Percentiles rank a stretch among this genome's conserved stretches.
phyloP scores from a whole-genome alignment of 495 filamentous ascomycete species.

The Neohortaea acidophila region DNA sequence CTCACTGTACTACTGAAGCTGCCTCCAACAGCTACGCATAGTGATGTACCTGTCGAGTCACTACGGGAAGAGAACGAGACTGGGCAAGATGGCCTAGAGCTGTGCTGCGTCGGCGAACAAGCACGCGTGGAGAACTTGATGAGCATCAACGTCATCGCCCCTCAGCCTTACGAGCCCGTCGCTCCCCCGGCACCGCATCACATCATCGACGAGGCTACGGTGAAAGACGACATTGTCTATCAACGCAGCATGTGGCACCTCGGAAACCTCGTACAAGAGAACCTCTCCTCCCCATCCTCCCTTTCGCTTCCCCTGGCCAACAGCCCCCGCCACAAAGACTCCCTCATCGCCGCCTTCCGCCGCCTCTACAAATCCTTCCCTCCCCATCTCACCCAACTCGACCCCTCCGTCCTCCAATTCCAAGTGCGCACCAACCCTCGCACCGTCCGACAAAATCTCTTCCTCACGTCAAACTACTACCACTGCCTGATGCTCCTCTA shows the following conservation, averaged over 20 bases:
- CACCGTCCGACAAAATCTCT: conserved; percentile 49
- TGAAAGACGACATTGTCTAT: conserved; percentile 42
- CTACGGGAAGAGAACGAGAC: conserved; percentile 30
- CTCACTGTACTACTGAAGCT: conserved; percentile 58
- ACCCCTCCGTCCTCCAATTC: conserved; percentile 35
- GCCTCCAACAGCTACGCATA: conserved; percentile 55
- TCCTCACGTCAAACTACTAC: conserved; percentile 54
- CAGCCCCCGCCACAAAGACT: conserved; percentile 41
- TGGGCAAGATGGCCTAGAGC: conserved; percentile 14
- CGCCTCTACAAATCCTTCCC: conserved; percentile 50
- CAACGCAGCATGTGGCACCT: conserved; percentile 57
- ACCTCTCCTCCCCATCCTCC: conserved; percentile 49
- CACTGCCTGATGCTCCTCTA: conserved; percentile 61
- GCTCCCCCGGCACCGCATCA: conserved; percentile 19
- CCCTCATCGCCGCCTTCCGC: conserved; percentile 45
- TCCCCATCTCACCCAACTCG: conserved; percentile 44
- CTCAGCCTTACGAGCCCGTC: conserved; percentile 11
- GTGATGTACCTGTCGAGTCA: conserved; percentile 53
- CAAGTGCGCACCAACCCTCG: conserved; percentile 40
- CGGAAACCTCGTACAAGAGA: conserved; percentile 54
- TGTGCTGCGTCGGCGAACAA: conserved; percentile 5
- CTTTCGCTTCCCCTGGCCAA: conserved; percentile 48
- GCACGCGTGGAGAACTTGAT: conserved; percentile 24
- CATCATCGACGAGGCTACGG: conserved; percentile 34
- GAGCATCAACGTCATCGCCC: conserved; percentile 29